Percentiles rank a stretch among this genome's conserved stretches.
phyloP scores from a whole-genome alignment of 495 filamentous ascomycete genomes.

The Talaromyces liani region DNA sequence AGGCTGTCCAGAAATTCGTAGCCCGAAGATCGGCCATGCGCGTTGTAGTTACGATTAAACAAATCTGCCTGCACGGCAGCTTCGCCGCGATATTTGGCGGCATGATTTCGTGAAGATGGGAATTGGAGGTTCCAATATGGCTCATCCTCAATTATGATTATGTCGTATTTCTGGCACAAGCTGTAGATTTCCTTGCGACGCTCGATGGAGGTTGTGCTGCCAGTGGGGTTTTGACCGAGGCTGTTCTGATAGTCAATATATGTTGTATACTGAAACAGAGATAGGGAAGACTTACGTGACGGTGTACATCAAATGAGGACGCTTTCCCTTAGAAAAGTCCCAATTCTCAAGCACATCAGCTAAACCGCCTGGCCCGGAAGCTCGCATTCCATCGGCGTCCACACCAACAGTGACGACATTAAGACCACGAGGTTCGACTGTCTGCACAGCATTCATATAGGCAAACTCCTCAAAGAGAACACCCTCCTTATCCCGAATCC shows the following conservation, averaged over 20 bases:
- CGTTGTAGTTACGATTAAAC: constrained; percentile 36
- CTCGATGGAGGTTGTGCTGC: constrained; percentile 58
- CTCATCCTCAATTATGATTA: constrained; percentile 91
- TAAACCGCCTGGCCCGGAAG: constrained; percentile 60
- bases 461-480: constrained; percentile 70
- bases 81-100: constrained; percentile 27
- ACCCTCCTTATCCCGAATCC: constrained; percentile 58
- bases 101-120: constrained; percentile 49
- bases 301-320: constrained; percentile 84
- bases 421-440: constrained; percentile 59
- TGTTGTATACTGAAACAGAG: neutral
- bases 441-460: constrained; percentile 66
- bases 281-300: constrained; percentile 58
- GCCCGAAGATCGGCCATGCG: constrained; percentile 51
- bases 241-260: constrained; percentile 26
- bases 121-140: constrained; percentile 96
- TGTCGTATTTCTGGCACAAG: constrained; percentile 75
- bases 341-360: constrained; percentile 73
- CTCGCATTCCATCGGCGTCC: constrained; percentile 70
- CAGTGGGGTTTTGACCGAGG: constrained; percentile 88
- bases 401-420: constrained; percentile 65
- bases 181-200: constrained; percentile 73
- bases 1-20: constrained; percentile 77
- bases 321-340: constrained; percentile 62
- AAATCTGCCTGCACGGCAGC: constrained; percentile 9